Evolutionary conservation across 2,329 filamentous ascomycete genomes (phyloP).

Genomic region (Fusarium mangiferae): DNA sequence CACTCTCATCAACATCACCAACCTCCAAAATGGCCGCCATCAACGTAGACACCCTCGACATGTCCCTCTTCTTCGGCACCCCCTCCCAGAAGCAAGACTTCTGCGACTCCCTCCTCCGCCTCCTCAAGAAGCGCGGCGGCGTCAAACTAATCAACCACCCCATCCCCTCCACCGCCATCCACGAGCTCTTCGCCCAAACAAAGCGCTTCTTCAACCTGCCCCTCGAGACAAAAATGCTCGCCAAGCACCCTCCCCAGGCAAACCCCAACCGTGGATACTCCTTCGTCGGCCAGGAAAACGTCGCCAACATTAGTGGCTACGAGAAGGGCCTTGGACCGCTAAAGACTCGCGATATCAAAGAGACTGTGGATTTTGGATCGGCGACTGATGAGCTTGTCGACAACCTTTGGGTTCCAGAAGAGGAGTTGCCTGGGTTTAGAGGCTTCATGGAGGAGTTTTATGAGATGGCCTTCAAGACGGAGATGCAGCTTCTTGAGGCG

Average conservation of each 20-base stretch:
- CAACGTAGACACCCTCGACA: conserved; percentile 40
- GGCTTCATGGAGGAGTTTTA: conserved; percentile 67
- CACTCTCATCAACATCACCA: too few species aligned
- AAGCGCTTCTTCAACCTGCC: conserved; percentile 47
- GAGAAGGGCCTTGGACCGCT: conserved; percentile 59
- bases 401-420: conserved; percentile 45
- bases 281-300: conserved; percentile 49
- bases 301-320: conserved; percentile 49
- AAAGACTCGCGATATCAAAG: conserved; percentile 61
- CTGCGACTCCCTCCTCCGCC: conserved; percentile 36
- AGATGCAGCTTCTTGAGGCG: conserved; percentile 78
- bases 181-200: conserved; percentile 41
- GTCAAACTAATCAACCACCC: conserved; percentile 44
- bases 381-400: conserved; percentile 45
- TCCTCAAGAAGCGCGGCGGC: conserved; percentile 38
- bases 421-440: conserved; percentile 38
- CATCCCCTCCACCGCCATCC: conserved; percentile 37
- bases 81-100: conserved; percentile 38
- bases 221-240: conserved; percentile 46
- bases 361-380: conserved; percentile 54
- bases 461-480: conserved; percentile 73
- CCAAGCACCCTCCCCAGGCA: conserved; percentile 46
- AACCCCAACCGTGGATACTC: conserved; percentile 53
- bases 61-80: conserved; percentile 46
- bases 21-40: conserved; percentile 20